phyloP scores from a whole-genome alignment of 768 basidiomycete genomes.

The Royoungia palumana region DNA sequence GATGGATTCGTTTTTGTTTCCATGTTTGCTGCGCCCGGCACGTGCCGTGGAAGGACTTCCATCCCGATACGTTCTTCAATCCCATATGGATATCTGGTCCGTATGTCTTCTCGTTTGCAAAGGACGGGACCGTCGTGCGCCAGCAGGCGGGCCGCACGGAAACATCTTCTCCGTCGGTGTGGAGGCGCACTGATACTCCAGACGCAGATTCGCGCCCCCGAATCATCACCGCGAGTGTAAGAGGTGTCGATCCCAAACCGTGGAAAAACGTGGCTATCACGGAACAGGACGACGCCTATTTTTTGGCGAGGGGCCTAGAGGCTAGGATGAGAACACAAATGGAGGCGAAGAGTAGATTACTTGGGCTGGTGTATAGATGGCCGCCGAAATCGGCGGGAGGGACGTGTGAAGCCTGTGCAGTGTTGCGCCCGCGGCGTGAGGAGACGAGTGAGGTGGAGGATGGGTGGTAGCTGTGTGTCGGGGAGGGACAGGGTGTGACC shows the following conservation, averaged over 20 bases:
- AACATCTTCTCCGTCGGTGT: not conserved
- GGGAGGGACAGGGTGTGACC: not conserved
- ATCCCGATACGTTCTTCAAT: conserved; percentile 47
- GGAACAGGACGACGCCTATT: conserved; percentile 26
- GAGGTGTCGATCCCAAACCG: conserved; percentile 10
- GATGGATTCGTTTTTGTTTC: not conserved
- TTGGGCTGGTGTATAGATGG: conserved; percentile 21
- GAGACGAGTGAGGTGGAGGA: not conserved
- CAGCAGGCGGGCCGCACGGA: not conserved
- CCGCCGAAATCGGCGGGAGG: conserved; percentile 14
- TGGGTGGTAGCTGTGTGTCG: no score
- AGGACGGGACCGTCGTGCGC: conserved; percentile 17
- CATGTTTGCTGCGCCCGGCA: not conserved
- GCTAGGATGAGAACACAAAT: not conserved
- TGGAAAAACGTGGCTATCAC: conserved; percentile 31
- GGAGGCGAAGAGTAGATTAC: not conserved
- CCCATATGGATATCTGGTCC: conserved; percentile 34
- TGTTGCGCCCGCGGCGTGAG: not conserved
- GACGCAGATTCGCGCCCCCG: not conserved
- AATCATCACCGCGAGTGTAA: not conserved
- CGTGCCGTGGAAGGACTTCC: conserved; percentile 38
- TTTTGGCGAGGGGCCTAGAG: not conserved
- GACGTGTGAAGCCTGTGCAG: conserved; percentile 7
- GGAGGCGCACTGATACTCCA: no score
- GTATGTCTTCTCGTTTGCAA: conserved; percentile 20